A percentile compares a stretch with the other conserved stretches of the same genome.
These are phyloP conservation scores for Schizochytrium sp. DNA, from an alignment of 108 stramenopile species.

Conservation along the genomic window DNA sequence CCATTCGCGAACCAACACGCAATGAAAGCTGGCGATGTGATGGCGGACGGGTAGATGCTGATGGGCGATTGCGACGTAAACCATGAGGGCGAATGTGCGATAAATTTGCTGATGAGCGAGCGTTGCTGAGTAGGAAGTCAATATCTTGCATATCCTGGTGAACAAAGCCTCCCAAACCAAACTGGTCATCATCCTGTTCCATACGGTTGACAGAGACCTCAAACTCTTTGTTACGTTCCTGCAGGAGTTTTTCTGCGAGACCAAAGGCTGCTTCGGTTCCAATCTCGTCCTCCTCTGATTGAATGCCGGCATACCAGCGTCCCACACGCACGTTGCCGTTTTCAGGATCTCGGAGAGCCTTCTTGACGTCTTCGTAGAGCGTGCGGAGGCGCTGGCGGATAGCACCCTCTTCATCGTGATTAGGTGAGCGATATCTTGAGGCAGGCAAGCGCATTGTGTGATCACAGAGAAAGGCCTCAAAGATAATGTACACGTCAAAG, in stretches of 20 bases:
- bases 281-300: conserved; percentile 19
- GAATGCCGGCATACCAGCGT: conserved; percentile 27
- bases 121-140: neutral
- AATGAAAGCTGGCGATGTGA: too few species aligned
- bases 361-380: conserved; percentile 21
- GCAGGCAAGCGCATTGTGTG: neutral
- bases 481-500: conserved; percentile 8
- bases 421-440: neutral
- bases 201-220: conserved; percentile 2
- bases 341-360: neutral
- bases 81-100: neutral
- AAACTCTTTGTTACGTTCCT: neutral
- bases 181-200: conserved; percentile 21
- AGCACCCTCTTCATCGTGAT: neutral
- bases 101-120: neutral
- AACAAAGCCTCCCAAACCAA: neutral
- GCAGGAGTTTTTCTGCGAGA: conserved; percentile 25
- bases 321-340: conserved; percentile 24
- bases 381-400: neutral
- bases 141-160: neutral
- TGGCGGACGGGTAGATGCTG: too few species aligned
- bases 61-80: neutral
- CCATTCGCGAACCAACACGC: neutral
- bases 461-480: conserved; percentile 32
- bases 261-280: conserved; percentile 2